Conservation (phyloP, 768 basidiomycete species). For the Lentinula sp. region DNA sequence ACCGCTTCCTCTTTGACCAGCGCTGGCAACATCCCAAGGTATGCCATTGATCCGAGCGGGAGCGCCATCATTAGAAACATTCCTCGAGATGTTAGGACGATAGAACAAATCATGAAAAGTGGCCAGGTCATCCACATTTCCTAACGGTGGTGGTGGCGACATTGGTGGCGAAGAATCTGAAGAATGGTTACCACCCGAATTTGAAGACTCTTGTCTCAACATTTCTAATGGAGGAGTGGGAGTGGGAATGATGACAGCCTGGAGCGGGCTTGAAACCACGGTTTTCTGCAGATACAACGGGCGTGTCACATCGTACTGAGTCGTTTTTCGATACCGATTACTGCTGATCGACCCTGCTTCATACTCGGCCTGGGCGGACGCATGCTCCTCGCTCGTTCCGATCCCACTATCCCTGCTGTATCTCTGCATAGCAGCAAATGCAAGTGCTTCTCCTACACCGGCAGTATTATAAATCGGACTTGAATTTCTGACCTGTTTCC, state of each 20-base stretch:
- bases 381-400: constrained; percentile 38
- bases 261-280: background rate
- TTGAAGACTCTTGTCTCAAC: background rate
- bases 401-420: constrained; percentile 37
- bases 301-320: constrained; percentile 30
- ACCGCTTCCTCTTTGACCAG: constrained; percentile 34
- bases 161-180: constrained; percentile 28
- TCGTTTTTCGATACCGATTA: constrained; percentile 7
- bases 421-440: constrained; percentile 27
- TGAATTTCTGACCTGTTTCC: constrained; percentile 15
- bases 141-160: constrained; percentile 47
- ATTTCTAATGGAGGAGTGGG: background rate
- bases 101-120: constrained; percentile 74
- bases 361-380: constrained; percentile 11
- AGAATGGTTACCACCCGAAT: constrained; percentile 9
- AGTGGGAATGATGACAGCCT: background rate
- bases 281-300: constrained; percentile 18
- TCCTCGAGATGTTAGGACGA: constrained; percentile 30
- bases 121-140: constrained; percentile 62
- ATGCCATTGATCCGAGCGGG: constrained; percentile 19
- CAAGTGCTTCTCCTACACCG: constrained; percentile 60
- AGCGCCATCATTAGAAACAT: constrained; percentile 16
- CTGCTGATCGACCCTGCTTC: constrained; percentile 7
- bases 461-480: constrained; percentile 40
- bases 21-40: constrained; percentile 28